Conservation (phyloP, 2,329 filamentous ascomycete species). For the Aspergillus pseudonomiae region DNA sequence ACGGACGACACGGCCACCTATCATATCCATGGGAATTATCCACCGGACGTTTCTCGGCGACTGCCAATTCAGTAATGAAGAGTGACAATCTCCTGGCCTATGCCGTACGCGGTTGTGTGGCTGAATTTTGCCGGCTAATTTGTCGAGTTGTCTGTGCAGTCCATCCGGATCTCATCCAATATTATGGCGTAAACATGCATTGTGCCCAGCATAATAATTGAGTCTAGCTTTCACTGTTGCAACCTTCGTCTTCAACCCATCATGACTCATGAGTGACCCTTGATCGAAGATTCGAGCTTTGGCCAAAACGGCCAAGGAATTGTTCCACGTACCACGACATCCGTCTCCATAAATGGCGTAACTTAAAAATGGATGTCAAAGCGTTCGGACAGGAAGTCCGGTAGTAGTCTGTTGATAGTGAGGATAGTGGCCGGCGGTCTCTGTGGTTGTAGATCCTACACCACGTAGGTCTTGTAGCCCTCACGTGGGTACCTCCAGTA, state of each 20-base stretch:
- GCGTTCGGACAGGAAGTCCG: neutral
- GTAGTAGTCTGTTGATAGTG: neutral
- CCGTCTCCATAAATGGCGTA: conserved; percentile 4
- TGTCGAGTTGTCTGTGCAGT: neutral
- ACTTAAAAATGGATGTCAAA: conserved; percentile 4
- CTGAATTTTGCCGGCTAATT: neutral
- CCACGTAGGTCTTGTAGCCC: neutral
- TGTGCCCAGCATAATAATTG: neutral
- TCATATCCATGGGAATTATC: conserved; percentile 4
- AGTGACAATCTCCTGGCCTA: neutral
- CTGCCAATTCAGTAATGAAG: neutral
- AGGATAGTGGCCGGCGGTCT: neutral
- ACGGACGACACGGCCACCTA: neutral
- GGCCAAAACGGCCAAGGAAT: neutral
- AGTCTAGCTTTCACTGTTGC: neutral
- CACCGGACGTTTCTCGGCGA: neutral
- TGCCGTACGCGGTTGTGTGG: neutral
- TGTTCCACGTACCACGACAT: neutral
- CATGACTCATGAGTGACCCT: neutral
- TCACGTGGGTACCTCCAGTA: neutral
- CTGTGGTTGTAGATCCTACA: neutral
- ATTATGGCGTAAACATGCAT: neutral
- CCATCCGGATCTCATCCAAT: neutral
- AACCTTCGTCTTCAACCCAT: neutral
- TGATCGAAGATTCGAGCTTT: neutral